Evolutionary conservation across 805 yeast species (phyloP), one percentile per base, ranked within the genome.

Genomic region (Barnettozyma salicaria): DNA sequence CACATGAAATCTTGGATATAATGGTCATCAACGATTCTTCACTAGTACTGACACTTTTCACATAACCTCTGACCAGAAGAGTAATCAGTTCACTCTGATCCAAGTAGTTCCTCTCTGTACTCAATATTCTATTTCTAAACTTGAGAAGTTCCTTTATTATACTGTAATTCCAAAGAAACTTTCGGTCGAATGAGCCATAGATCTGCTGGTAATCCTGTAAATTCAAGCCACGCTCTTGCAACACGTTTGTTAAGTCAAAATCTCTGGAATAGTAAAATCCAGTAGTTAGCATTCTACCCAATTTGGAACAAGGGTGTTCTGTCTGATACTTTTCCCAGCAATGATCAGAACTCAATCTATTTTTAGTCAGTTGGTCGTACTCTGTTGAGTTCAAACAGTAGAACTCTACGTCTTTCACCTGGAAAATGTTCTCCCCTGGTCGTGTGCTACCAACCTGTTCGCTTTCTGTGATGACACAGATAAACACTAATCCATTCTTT

Each of bases 261-360:
- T 85, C 89, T 20, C 85, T 78, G 19, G 96, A 84, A 61, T 78
- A 92, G 60, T 85, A 89, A 56, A 90, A 92, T 3, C 97, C 97
- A 53, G 80, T 83, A 22, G 78, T 66, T 33, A 90, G 66, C 28
- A 90, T 65, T 56, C 83, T 88, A 43, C 80, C 73, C 27, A 89
- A 56, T 33, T 78, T 80, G 14, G 72, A 72, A 52, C 97, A 88
- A 0, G 97, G 97, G 55, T 88, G 95, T 41, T 74, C 80, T 30
- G 51, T 47, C 4, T 61, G 55, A 19, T 56, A 53, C 34, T 55
- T 61, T n/a, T 59, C 60, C 48, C 39, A 53, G 52, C 37, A 29
- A 4, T 43, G 36, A n/a, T 41, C 43, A 3, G 45, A 29, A 44
- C 37, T 29, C 50, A 57, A 34, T 47, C 53, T 30, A 40, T 52